Percentiles rank a stretch among this genome's conserved stretches.
Evolutionary conservation across 495 filamentous ascomycete genomes (phyloP).

Genomic region (Penicillium alfredii): DNA sequence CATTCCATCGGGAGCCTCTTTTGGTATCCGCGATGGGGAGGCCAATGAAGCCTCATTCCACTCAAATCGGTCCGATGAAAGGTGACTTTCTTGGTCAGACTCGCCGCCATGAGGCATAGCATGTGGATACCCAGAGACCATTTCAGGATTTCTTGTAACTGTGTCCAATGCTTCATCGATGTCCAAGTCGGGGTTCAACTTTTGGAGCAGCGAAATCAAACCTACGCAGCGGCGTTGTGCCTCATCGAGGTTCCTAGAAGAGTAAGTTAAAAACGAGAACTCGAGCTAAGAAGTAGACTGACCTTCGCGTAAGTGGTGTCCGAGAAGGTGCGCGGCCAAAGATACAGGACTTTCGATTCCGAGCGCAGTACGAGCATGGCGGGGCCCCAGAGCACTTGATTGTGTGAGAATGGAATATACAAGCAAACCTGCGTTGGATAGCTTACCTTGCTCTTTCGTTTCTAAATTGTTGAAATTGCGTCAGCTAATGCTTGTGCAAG

Average conservation of each 20-base stretch:
- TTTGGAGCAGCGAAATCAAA: slow-evolving; percentile 7
- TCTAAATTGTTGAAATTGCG: too few species aligned
- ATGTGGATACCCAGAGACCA: not conserved
- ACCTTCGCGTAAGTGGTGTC: slow-evolving; percentile 20
- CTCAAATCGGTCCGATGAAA: slow-evolving; percentile 10
- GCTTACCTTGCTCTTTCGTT: slow-evolving; percentile 16
- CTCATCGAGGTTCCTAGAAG: slow-evolving; percentile 17
- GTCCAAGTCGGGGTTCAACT: slow-evolving; percentile 14
- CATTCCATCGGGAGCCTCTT: slow-evolving; percentile 19
- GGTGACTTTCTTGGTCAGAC: not conserved
- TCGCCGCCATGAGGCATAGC: not conserved
- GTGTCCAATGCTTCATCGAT: slow-evolving; percentile 12
- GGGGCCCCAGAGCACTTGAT: slow-evolving; percentile 12
- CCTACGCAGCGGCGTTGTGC: slow-evolving; percentile 12
- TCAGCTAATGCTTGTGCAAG: not conserved
- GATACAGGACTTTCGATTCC: slow-evolving; percentile 13
- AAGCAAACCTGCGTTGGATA: too few species aligned
- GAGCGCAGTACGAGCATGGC: slow-evolving; percentile 19
- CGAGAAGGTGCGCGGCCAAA: slow-evolving; percentile 15
- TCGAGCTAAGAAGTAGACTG: not conserved
- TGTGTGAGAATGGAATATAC: too few species aligned
- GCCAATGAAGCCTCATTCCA: slow-evolving; percentile 16
- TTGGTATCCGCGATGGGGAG: slow-evolving; percentile 2
- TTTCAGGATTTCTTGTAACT: not conserved
- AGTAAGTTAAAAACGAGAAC: not conserved